A percentile compares a stretch with the other conserved stretches of the same genome.
Conservation (phyloP, 1,284 basidiomycete genomes). For the Cryptococcus sp. region DNA sequence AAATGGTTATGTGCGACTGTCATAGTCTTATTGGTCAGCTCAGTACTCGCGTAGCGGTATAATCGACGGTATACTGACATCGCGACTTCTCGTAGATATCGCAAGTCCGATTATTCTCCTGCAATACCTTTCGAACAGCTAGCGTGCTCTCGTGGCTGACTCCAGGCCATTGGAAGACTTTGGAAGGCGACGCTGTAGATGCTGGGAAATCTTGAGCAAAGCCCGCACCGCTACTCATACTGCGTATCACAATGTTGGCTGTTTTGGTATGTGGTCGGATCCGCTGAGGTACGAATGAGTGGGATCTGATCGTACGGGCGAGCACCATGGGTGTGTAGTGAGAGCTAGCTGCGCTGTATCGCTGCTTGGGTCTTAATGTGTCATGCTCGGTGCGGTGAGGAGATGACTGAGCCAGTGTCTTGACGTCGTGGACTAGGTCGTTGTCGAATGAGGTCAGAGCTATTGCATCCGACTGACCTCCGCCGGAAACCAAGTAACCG, state of each 20-base stretch:
- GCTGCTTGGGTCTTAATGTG: too few species aligned
- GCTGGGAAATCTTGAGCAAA: slow-evolving; percentile 28
- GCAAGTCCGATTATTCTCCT: slow-evolving; percentile 61
- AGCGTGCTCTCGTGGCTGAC: slow-evolving; percentile 58
- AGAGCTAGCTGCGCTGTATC: too few species aligned
- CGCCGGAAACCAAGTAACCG: too few species aligned
- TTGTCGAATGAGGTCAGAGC: too few species aligned
- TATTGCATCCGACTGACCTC: too few species aligned
- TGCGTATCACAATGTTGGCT: neutral
- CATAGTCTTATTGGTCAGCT: neutral
- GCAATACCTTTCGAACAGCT: slow-evolving; percentile 57
- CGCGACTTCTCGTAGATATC: slow-evolving; percentile 59
- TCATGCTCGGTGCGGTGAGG: too few species aligned
- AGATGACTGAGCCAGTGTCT: too few species aligned
- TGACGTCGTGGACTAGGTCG: too few species aligned
- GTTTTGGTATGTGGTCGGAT: neutral
- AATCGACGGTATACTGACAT: slow-evolving; percentile 25
- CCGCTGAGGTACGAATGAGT: too few species aligned
- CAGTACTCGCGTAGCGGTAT: neutral
- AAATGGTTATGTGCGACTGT: slow-evolving; percentile 63
- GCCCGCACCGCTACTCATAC: neutral
- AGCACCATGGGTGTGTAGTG: too few species aligned
- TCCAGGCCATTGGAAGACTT: slow-evolving; percentile 54
- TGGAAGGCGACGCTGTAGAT: slow-evolving; percentile 36
- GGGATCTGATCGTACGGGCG: too few species aligned